Evolutionary conservation across 768 basidiomycete genomes (phyloP), one percentile per base, ranked within the genome.

Genomic region (Mycena latifolia): DNA sequence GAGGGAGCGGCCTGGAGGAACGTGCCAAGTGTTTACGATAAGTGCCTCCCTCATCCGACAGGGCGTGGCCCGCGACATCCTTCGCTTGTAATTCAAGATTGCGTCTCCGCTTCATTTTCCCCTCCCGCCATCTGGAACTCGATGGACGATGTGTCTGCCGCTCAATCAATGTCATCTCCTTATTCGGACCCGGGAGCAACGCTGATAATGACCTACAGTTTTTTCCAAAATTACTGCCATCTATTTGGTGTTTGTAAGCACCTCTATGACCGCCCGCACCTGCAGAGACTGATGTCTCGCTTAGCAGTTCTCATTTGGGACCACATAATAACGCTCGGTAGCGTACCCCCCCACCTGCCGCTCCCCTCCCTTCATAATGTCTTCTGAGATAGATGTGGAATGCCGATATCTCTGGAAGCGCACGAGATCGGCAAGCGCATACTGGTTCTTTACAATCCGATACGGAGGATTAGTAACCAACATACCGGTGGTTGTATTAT

Each of bases 391-490:
- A 65, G 63, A 29, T 18, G 20, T 17, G 1, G 64, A 65, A 60
- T 18, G 3, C 28, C 29, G 41, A 29, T 66, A 73, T 43, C 56
- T 81, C 18, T 81, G 79, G 79, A 66, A 65, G 47, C 71, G 67
- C 25, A 72, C 69, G 7, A 71, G 71, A 39, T 50, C 69, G 2
- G 53, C 73, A 2, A 72, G 74, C 12, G 20, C 57, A 3, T 56
- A 73, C 8, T 53, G 75, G 39, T 81, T 80, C 65, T 73, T 75
- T 27, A 31, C 74, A 11, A 76, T 79, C 59, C 77, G 79, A 1
- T 81, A 81, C 43, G 24, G 76, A 7, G 74, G 73, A 3, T 35
- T 76, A 18, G 31, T 72, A 15, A 72, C 70, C 25, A 66, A 63
- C 29, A 46, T 67, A 27, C 41, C 58, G 27, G 60, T 61, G 17